A percentile compares a stretch with the other conserved stretches of the same genome.
Evolutionary conservation across 2,329 filamentous ascomycete species (phyloP).

Genomic region (Daldinia sp.): DNA sequence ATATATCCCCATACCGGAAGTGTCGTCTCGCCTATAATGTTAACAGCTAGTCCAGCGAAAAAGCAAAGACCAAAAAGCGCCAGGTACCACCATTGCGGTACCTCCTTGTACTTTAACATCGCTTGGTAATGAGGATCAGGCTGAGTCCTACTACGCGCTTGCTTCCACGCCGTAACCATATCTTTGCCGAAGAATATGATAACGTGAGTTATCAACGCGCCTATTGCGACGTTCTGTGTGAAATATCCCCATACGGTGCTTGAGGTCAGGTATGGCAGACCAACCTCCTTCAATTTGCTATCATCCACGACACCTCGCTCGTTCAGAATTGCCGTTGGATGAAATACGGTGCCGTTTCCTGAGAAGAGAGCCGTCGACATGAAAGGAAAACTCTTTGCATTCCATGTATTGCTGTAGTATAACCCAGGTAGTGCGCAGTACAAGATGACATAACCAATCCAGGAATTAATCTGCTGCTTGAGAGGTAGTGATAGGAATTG

Average conservation of each 20-base stretch:
- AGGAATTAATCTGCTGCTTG: constrained; percentile 61
- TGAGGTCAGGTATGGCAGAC: constrained; percentile 29
- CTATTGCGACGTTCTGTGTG: constrained; percentile 67
- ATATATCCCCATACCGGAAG: constrained; percentile 62
- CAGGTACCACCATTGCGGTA: constrained; percentile 62
- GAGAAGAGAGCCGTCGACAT: constrained; percentile 61
- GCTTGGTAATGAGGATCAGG: constrained; percentile 65
- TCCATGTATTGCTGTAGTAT: constrained; percentile 65
- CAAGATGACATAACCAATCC: constrained; percentile 61
- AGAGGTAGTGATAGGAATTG: constrained; percentile 68
- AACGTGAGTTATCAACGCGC: constrained; percentile 65
- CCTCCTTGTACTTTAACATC: constrained; percentile 67
- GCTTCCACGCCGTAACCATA: constrained; percentile 61
- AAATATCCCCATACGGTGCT: constrained; percentile 34
- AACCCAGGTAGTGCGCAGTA: constrained; percentile 63
- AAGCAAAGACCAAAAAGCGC: constrained; percentile 58
- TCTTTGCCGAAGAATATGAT: constrained; percentile 68
- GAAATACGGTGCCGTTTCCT: constrained; percentile 23
- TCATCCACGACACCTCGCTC: constrained; percentile 23
- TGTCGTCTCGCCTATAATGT: constrained; percentile 60
- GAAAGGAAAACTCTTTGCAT: constrained; percentile 61
- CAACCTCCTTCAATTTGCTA: constrained; percentile 20
- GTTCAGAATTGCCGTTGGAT: constrained; percentile 24
- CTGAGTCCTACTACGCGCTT: constrained; percentile 57
- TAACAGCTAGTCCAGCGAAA: constrained; percentile 60